Percentiles rank a stretch among this genome's conserved stretches.
Evolutionary conservation across 108 stramenopile species (phyloP).

Genomic region (Cyclotella atomus): DNA sequence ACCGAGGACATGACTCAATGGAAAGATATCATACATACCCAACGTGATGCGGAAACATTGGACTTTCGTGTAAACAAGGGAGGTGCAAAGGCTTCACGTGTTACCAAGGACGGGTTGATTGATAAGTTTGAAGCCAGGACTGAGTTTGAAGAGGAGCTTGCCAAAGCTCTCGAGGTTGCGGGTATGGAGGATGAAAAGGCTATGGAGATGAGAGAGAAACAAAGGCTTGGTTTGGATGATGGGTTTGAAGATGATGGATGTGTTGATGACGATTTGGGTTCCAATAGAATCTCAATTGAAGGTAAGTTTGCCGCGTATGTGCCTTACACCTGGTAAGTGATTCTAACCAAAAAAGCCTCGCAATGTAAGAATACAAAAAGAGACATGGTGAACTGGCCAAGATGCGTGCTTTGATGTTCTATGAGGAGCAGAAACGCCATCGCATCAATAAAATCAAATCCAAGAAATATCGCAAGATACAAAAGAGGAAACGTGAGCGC

Average conservation of each 20-base stretch:
- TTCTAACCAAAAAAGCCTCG: no score
- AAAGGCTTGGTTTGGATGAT: slow-evolving; percentile 32
- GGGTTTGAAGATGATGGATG: slow-evolving; percentile 6
- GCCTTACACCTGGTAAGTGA: not conserved
- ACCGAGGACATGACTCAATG: slow-evolving; percentile 81
- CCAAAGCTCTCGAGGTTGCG: slow-evolving; percentile 79
- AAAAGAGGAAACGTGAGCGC: slow-evolving; percentile 87
- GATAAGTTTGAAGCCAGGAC: slow-evolving; percentile 88
- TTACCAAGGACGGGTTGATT: slow-evolving; percentile 71
- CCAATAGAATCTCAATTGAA: slow-evolving; percentile 82
- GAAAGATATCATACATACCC: slow-evolving; percentile 82
- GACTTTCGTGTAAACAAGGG: slow-evolving; percentile 88
- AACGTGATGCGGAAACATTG: slow-evolving; percentile 92
- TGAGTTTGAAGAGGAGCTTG: slow-evolving; percentile 93
- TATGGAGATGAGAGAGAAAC: slow-evolving; percentile 67
- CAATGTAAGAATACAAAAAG: slow-evolving; percentile 79
- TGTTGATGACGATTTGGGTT: slow-evolving; percentile 79
- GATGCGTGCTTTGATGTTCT: slow-evolving; percentile 97
- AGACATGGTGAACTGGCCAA: slow-evolving; percentile 94
- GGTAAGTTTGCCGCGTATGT: not conserved
- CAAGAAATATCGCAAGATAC: slow-evolving; percentile 95
- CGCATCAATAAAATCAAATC: slow-evolving; percentile 99
- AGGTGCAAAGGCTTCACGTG: slow-evolving; percentile 19
- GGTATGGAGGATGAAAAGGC: slow-evolving; percentile 86
- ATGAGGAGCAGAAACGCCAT: slow-evolving; percentile 97